Conservation (phyloP, 257 asterid genomes). For the Ballota nigra region DNA sequence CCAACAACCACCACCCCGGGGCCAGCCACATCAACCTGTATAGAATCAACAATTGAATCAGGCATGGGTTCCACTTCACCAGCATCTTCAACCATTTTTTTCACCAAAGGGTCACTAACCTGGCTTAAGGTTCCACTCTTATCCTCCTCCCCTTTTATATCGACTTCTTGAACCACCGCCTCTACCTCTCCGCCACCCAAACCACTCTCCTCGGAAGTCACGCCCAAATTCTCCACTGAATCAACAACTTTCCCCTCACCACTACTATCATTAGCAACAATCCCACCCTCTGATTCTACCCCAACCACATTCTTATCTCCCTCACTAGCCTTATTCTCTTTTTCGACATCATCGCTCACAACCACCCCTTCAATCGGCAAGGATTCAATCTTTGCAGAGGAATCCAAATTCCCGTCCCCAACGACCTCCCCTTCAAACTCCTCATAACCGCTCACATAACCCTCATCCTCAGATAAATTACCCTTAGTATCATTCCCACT, state of each 20-base stretch:
- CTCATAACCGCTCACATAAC: slow-evolving; percentile 59
- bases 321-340: slow-evolving; percentile 27
- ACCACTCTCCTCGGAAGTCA: slow-evolving; percentile 19
- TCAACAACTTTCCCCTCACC: slow-evolving; percentile 14
- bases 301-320: slow-evolving; percentile 26
- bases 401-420: slow-evolving; percentile 31
- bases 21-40: slow-evolving; percentile 37
- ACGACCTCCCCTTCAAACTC: slow-evolving; percentile 53
- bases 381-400: slow-evolving; percentile 26
- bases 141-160: neutral
- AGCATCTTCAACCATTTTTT: slow-evolving; percentile 26
- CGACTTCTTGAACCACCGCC: slow-evolving; percentile 16
- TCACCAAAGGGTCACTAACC: slow-evolving; percentile 20
- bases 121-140: slow-evolving; percentile 5
- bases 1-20: slow-evolving; percentile 47
- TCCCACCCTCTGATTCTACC: slow-evolving; percentile 15
- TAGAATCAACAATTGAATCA: slow-evolving; percentile 41
- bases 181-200: slow-evolving; percentile 13
- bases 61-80: slow-evolving; percentile 30
- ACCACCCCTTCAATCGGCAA: slow-evolving; percentile 29
- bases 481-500: slow-evolving; percentile 28
- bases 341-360: slow-evolving; percentile 37
- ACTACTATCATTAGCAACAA: slow-evolving; percentile 4
- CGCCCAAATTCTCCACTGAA: slow-evolving; percentile 24
- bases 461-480: slow-evolving; percentile 48